A percentile compares a stretch with the other conserved stretches of the same genome.
Conservation (phyloP, 306 rosid genomes). For the Cicer arietinum region DNA sequence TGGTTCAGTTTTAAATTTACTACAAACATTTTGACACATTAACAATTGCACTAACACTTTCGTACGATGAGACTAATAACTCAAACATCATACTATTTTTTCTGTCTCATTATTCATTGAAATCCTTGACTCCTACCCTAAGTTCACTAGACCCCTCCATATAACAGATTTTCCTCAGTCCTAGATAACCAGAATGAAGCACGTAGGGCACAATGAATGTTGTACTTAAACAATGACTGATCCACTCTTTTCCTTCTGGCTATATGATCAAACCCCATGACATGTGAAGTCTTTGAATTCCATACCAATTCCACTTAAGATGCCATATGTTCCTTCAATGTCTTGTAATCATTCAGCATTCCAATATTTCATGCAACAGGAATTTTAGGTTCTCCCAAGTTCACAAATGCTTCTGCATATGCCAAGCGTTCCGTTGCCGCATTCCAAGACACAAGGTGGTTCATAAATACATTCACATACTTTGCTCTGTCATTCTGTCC, state of each 20-base stretch:
- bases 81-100: constrained; percentile 1
- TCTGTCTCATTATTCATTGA: neutral
- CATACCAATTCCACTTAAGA: constrained; percentile 25
- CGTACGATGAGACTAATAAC: neutral
- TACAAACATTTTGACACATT: neutral
- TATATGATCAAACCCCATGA: constrained; percentile 9
- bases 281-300: constrained; percentile 38
- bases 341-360: constrained; percentile 29
- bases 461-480: constrained; percentile 73
- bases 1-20: neutral
- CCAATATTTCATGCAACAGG: constrained; percentile 72
- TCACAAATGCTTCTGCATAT: constrained; percentile 78
- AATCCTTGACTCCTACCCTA: constrained; percentile 35
- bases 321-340: constrained; percentile 18
- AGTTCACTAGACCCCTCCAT: constrained; percentile 3
- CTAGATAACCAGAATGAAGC: constrained; percentile 40
- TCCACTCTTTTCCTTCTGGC: neutral
- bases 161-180: constrained; percentile 27
- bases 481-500: constrained; percentile 82
- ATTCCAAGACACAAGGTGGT: constrained; percentile 95
- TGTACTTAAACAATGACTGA: constrained; percentile 20
- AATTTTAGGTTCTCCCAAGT: constrained; percentile 83
- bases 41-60: neutral
- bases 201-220: constrained; percentile 15
- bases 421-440: constrained; percentile 71